Evolutionary conservation across 805 yeast genomes (phyloP).

Genomic region (Saturnispora bothae): DNA sequence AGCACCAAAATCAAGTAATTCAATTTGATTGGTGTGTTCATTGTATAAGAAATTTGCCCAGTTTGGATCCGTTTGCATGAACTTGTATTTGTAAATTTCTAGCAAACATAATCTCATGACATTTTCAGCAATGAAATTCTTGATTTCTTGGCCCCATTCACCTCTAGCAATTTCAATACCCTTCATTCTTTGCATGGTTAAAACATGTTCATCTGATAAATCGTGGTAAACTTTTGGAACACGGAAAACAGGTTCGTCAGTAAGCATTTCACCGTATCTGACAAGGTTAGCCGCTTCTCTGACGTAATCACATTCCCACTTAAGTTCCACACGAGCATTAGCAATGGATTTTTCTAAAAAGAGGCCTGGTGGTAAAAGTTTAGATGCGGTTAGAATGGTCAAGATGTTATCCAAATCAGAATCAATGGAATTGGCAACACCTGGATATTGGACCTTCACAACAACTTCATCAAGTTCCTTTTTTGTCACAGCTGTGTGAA

Average conservation of each 20-base stretch:
- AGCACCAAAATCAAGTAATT: constrained; percentile 91
- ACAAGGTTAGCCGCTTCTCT: constrained; percentile 77
- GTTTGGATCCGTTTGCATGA: constrained; percentile 98
- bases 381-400: constrained; percentile 74
- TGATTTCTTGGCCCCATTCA: constrained; percentile 60
- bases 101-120: constrained; percentile 78
- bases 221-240: constrained; percentile 78
- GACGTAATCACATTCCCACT: constrained; percentile 95
- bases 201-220: constrained; percentile 68
- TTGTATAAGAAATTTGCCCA: constrained; percentile 97
- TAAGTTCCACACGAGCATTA: constrained; percentile 84
- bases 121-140: constrained; percentile 72
- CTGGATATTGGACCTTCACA: constrained; percentile 95
- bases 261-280: constrained; percentile 52
- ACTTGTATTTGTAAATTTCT: constrained; percentile 76
- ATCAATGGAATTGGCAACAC: constrained; percentile 88
- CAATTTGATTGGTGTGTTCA: constrained; percentile 56
- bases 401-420: constrained; percentile 83
- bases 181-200: constrained; percentile 82
- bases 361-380: constrained; percentile 81
- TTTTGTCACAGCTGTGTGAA: constrained; percentile 68
- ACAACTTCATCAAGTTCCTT: constrained; percentile 64
- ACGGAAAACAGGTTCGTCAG: constrained; percentile 50
- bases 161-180: constrained; percentile 79
- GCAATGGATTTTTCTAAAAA: constrained; percentile 87